Evolutionary conservation across 257 asterid species (phyloP).

Genomic region (Solanum neorickii): DNA sequence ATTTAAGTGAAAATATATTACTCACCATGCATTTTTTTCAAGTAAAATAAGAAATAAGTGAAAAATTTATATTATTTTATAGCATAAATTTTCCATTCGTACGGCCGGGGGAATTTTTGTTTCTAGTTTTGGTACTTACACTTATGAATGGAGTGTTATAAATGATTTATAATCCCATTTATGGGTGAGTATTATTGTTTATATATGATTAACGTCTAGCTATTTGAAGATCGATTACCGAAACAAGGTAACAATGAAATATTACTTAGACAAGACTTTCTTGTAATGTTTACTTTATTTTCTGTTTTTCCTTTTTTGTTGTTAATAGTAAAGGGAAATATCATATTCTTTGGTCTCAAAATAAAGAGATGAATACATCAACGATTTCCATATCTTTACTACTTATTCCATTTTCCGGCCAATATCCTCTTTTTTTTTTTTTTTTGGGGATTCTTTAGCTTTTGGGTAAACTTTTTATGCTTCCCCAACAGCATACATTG

Average conservation of each 20-base stretch:
- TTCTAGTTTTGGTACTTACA: background rate
- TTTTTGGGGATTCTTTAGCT: background rate
- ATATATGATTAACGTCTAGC: background rate
- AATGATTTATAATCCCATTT: background rate
- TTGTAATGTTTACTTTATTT: background rate
- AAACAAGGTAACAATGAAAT: background rate
- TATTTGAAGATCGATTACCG: background rate
- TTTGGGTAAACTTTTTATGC: background rate
- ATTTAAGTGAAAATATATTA: no score
- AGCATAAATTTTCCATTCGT: background rate
- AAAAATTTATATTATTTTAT: no score
- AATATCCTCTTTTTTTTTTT: no score
- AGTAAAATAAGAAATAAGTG: no score
- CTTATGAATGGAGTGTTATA: background rate
- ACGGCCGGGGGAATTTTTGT: background rate
- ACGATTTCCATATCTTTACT: background rate
- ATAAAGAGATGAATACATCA: background rate
- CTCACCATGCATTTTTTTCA: no score
- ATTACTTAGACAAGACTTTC: background rate
- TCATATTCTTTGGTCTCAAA: background rate
- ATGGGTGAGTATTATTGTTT: background rate
- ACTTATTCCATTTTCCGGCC: background rate
- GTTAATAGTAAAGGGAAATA: background rate
- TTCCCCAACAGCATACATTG: background rate
- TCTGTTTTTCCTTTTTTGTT: background rate